phyloP scores from a whole-genome alignment of 78 protist species.

The Chrysochromulina tobinii region DNA sequence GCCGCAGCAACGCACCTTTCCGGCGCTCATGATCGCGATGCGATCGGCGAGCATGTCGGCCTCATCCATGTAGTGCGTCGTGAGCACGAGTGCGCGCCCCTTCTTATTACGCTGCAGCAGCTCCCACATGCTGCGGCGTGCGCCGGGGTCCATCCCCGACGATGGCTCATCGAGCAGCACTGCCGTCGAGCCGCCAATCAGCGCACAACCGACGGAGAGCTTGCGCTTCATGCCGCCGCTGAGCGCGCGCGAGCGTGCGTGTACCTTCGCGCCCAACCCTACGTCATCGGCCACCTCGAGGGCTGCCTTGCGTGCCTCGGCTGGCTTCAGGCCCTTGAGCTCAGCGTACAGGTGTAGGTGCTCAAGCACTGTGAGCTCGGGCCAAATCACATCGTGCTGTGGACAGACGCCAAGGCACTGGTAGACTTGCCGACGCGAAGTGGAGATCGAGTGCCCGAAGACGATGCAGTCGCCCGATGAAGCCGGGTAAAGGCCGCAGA shows the following conservation, averaged over 20 bases:
- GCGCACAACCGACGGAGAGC: slow-evolving; percentile 6
- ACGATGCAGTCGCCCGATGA: slow-evolving; percentile 61
- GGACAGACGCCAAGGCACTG: slow-evolving; percentile 84
- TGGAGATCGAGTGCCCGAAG: not conserved
- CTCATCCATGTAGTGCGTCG: slow-evolving; percentile 54
- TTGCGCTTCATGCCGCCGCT: slow-evolving; percentile 39
- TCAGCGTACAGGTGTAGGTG: slow-evolving; percentile 74
- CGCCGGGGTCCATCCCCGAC: slow-evolving; percentile 54
- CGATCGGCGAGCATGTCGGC: slow-evolving; percentile 35
- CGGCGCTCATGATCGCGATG: slow-evolving; percentile 33
- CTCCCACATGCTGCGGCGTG: slow-evolving; percentile 36
- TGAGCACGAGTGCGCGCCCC: slow-evolving; percentile 27
- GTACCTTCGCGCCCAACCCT: not conserved
- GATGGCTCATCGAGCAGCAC: slow-evolving; percentile 54
- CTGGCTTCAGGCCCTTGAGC: not conserved
- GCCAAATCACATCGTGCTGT: slow-evolving; percentile 86
- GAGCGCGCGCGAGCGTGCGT: not conserved
- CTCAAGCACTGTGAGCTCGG: slow-evolving; percentile 69
- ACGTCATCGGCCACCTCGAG: not conserved
- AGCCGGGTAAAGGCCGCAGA: slow-evolving; percentile 71
- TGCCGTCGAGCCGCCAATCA: not conserved
- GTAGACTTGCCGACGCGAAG: slow-evolving; percentile 44
- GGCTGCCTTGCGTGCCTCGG: not conserved
- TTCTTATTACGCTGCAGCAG: slow-evolving; percentile 20
- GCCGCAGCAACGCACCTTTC: slow-evolving; percentile 22